Conservation (phyloP, 345 rosid species). For the Lumnitzera littorea region DNA sequence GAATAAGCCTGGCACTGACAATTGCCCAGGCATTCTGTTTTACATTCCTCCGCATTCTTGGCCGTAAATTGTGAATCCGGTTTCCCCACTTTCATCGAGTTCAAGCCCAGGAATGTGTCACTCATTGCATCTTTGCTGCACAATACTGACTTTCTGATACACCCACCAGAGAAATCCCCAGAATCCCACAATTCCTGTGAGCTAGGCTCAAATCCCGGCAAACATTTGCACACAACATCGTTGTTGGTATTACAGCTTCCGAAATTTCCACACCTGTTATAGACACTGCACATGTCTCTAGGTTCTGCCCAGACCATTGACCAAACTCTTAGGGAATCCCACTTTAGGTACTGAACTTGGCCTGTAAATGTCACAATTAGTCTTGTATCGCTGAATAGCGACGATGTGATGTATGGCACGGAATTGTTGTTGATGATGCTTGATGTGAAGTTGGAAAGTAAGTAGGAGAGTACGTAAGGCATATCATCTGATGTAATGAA, state of each 20-base stretch:
- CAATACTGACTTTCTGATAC: constrained; percentile 15
- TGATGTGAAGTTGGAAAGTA: constrained; percentile 14
- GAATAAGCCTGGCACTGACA: constrained; percentile 65
- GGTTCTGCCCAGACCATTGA: constrained; percentile 27
- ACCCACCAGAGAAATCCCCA: constrained; percentile 21
- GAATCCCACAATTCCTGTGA: constrained; percentile 16
- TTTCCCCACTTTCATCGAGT: constrained; percentile 46
- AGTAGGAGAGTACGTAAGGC: constrained; percentile 5
- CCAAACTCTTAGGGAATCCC: constrained; percentile 15
- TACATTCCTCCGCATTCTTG: constrained; percentile 33
- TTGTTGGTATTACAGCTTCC: constrained; percentile 27
- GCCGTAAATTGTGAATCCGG: constrained; percentile 31
- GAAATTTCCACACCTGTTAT: constrained; percentile 28
- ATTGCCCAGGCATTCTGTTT: constrained; percentile 35
- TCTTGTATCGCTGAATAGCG: constrained; percentile 20
- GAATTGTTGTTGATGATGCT: constrained; percentile 17
- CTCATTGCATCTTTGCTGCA: constrained; percentile 26
- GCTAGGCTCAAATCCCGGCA: constrained; percentile 32
- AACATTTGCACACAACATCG: constrained; percentile 25
- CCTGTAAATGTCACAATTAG: constrained; percentile 32
- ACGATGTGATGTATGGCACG: constrained; percentile 34
- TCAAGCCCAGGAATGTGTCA: constrained; percentile 37
- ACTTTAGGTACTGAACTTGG: constrained; percentile 15
- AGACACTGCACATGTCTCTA: constrained; percentile 21
- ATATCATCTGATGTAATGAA: constrained; percentile 18